Conservation (phyloP, 2,329 filamentous ascomycete genomes). For the Ophiostoma angusticollis region DNA sequence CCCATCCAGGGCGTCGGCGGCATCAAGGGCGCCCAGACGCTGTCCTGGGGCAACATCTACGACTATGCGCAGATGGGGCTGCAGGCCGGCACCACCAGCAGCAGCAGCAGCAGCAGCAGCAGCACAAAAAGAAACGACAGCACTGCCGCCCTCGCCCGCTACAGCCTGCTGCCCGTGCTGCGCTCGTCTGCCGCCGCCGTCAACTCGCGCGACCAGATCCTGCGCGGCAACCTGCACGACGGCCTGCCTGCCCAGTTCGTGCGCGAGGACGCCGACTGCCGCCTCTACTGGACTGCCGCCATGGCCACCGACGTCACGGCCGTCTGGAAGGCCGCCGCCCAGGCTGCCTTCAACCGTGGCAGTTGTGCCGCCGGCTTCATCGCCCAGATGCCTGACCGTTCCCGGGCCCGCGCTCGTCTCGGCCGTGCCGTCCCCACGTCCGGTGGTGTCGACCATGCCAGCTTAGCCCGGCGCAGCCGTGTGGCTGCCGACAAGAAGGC, state of each 20-base stretch:
- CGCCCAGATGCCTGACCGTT: not conserved
- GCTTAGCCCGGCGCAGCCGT: not conserved
- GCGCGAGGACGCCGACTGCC: constrained; percentile 36
- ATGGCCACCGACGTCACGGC: constrained; percentile 34
- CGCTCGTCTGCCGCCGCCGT: constrained; percentile 14
- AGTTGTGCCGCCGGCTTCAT: constrained; percentile 9
- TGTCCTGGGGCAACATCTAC: constrained; percentile 10
- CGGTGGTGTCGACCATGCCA: constrained; percentile 3
- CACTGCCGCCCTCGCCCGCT: constrained; percentile 6
- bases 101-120: constrained; percentile 5
- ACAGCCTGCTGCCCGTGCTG: constrained; percentile 5
- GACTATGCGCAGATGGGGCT: constrained; percentile 8
- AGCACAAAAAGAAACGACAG: constrained; percentile 9
- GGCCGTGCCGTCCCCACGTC: too few species aligned
- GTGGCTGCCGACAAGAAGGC: constrained; percentile 1
- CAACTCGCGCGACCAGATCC: constrained; percentile 29
- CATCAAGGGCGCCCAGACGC: constrained; percentile 38
- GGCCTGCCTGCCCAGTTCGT: constrained; percentile 35
- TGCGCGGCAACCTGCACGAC: constrained; percentile 22
- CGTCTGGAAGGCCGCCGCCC: constrained; percentile 33
- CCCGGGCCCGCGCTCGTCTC: too few species aligned
- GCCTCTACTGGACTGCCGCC: constrained; percentile 36
- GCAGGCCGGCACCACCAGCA: too few species aligned
- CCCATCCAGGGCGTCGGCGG: constrained; percentile 54
- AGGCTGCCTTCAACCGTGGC: constrained; percentile 22